A percentile compares a stretch with the other conserved stretches of the same genome.
Conservation (phyloP, 2,329 filamentous ascomycete species). For the Knufia petricola region DNA sequence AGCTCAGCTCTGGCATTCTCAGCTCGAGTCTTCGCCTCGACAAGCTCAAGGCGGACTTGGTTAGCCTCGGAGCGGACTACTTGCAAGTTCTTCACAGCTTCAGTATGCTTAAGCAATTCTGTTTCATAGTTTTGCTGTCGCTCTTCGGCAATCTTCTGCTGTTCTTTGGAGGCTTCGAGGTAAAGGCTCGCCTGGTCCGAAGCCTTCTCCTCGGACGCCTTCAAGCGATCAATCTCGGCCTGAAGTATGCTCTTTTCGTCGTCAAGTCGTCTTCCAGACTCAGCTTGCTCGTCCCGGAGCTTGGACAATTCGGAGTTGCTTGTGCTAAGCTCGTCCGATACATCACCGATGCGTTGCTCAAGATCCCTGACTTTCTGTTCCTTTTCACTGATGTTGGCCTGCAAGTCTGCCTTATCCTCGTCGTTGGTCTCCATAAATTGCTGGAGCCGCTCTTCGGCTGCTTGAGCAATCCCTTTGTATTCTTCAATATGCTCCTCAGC, state of each 20-base stretch:
- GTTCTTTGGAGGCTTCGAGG: slow-evolving; percentile 82
- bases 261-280: slow-evolving; percentile 59
- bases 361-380: slow-evolving; percentile 71
- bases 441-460: slow-evolving; percentile 76
- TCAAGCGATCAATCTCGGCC: slow-evolving; percentile 68
- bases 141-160: slow-evolving; percentile 85
- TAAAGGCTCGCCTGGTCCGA: slow-evolving; percentile 72
- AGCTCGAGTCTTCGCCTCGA: slow-evolving; percentile 66
- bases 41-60: slow-evolving; percentile 67
- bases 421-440: slow-evolving; percentile 72
- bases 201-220: slow-evolving; percentile 73
- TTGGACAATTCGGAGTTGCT: slow-evolving; percentile 75
- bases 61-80: slow-evolving; percentile 71
- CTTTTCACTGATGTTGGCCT: slow-evolving; percentile 64
- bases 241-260: slow-evolving; percentile 76
- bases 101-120: slow-evolving; percentile 88
- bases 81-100: slow-evolving; percentile 81
- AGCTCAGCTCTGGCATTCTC: slow-evolving; percentile 76
- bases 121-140: slow-evolving; percentile 93
- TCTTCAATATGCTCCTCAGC: slow-evolving; percentile 73
- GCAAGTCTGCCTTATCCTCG: slow-evolving; percentile 79
- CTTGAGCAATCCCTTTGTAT: slow-evolving; percentile 79
- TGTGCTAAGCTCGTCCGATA: slow-evolving; percentile 68
- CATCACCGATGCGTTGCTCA: slow-evolving; percentile 71
- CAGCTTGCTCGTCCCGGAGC: slow-evolving; percentile 69